These are phyloP conservation scores for Strobilomyces dryophilus DNA, from an alignment of 768 basidiomycete genomes.

Conservation along the genomic window DNA sequence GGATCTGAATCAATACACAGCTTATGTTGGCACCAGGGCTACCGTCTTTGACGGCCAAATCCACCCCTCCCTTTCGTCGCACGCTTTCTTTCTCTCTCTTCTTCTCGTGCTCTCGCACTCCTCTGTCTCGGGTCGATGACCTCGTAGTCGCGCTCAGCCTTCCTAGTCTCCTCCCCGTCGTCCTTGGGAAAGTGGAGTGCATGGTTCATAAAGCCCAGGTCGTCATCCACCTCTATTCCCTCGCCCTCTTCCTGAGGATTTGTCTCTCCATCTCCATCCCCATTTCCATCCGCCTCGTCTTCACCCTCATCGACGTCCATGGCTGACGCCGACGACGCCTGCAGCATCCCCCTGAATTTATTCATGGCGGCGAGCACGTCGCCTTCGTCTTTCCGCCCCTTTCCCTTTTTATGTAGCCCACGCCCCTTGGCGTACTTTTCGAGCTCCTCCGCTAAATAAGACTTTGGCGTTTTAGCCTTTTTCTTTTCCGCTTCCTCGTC, in stretches of 20 bases:
- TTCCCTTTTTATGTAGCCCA: constrained; percentile 53
- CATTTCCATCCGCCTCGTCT: constrained; percentile 14
- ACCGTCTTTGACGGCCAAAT: constrained; percentile 20
- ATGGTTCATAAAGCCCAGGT: constrained; percentile 71
- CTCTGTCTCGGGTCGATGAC: constrained; percentile 81
- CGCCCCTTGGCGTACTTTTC: constrained; percentile 72
- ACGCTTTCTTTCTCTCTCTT: constrained; percentile 65
- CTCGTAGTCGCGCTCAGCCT: constrained; percentile 84
- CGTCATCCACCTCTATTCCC: constrained; percentile 75
- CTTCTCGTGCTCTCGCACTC: constrained; percentile 70
- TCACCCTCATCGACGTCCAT: constrained; percentile 24
- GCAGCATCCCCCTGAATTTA: constrained; percentile 69
- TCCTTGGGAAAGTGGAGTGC: constrained; percentile 75
- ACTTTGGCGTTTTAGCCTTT: constrained; percentile 58
- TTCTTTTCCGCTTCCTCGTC: constrained; percentile 55
- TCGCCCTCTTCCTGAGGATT: constrained; percentile 37
- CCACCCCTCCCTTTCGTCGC: constrained; percentile 25
- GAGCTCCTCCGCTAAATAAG: constrained; percentile 76
- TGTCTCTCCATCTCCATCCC: constrained; percentile 7
- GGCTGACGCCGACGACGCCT: constrained; percentile 34
- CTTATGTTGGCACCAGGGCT: not conserved
- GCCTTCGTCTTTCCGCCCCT: constrained; percentile 64
- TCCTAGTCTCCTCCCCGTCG: constrained; percentile 65
- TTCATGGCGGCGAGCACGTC: constrained; percentile 65
- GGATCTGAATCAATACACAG: not conserved